These are phyloP conservation scores for Aspergillus eucalypticola DNA, from an alignment of 2,329 filamentous ascomycete genomes.

Conservation along the genomic window DNA sequence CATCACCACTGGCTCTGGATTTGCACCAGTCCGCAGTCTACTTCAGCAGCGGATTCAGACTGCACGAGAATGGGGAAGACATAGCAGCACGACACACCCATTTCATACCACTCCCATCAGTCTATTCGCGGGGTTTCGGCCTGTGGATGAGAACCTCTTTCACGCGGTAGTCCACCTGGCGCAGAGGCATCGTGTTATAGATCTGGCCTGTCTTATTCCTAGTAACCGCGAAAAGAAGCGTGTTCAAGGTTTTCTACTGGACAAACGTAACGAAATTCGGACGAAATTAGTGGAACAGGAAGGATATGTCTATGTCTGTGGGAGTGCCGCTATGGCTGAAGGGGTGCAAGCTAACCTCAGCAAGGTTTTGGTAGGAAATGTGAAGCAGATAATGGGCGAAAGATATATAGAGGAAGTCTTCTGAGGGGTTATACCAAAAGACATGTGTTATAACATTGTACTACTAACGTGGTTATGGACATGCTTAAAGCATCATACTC, in stretches of 20 bases:
- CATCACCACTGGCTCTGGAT: slow-evolving; percentile 4
- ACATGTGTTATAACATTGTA: no score
- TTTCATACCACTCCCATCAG: background rate
- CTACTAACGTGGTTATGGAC: no score
- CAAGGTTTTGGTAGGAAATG: background rate
- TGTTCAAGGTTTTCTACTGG: background rate
- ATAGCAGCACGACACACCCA: background rate
- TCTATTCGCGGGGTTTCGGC: background rate
- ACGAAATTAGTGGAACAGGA: background rate
- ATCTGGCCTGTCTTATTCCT: background rate
- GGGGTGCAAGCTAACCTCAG: background rate
- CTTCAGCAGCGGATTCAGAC: slow-evolving; percentile 5
- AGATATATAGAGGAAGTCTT: slow-evolving; percentile 5
- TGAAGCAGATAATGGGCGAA: background rate
- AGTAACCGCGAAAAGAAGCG: slow-evolving; percentile 3
- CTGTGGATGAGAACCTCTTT: background rate
- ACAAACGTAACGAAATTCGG: background rate
- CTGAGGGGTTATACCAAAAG: background rate
- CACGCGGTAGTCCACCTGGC: background rate
- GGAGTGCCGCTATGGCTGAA: background rate
- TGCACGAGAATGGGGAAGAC: background rate
- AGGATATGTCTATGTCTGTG: slow-evolving; percentile 3
- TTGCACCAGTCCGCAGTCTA: slow-evolving; percentile 5
- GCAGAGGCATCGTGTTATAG: background rate
- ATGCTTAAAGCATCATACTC: no score